Conservation (phyloP, 1,139 yeast genomes). For the Magnusiomyces paraingens region DNA sequence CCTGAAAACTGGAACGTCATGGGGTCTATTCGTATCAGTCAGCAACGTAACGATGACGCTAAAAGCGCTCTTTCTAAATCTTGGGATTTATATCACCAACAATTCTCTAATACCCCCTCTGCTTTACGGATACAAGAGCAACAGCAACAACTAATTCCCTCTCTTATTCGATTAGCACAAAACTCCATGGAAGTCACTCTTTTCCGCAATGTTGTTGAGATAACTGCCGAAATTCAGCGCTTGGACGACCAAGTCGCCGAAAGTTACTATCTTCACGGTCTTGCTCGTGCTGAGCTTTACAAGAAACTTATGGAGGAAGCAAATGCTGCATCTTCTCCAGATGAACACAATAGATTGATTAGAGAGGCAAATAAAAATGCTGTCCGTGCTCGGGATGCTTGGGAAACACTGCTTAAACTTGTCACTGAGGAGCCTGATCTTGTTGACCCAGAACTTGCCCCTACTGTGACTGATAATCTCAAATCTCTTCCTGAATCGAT, state of each 20-base stretch:
- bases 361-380: slow-evolving; percentile 23
- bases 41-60: slow-evolving; percentile 72
- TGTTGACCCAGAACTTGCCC: slow-evolving; percentile 29
- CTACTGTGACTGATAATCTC: slow-evolving; percentile 25
- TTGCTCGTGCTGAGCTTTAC: slow-evolving; percentile 52
- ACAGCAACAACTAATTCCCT: slow-evolving; percentile 46
- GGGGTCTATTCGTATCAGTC: slow-evolving; percentile 87
- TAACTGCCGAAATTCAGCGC: slow-evolving; percentile 58
- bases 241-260: slow-evolving; percentile 81
- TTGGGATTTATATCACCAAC: slow-evolving; percentile 63
- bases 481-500: slow-evolving; percentile 36
- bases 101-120: slow-evolving; percentile 31
- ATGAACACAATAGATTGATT: slow-evolving; percentile 12
- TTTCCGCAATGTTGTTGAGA: slow-evolving; percentile 56
- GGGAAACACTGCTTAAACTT: slow-evolving; percentile 23
- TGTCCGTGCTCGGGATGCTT: slow-evolving; percentile 32
- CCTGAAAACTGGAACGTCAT: slow-evolving; percentile 80
- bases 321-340: slow-evolving; percentile 17
- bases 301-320: slow-evolving; percentile 11
- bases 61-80: slow-evolving; percentile 57
- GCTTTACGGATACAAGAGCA: slow-evolving; percentile 40
- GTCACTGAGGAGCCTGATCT: slow-evolving; percentile 22
- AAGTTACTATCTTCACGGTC: slow-evolving; percentile 72
- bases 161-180: slow-evolving; percentile 61
- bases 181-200: slow-evolving; percentile 59